Conservation (phyloP, 2,329 filamentous ascomycete genomes). For the Exutisphaerella laricina region DNA sequence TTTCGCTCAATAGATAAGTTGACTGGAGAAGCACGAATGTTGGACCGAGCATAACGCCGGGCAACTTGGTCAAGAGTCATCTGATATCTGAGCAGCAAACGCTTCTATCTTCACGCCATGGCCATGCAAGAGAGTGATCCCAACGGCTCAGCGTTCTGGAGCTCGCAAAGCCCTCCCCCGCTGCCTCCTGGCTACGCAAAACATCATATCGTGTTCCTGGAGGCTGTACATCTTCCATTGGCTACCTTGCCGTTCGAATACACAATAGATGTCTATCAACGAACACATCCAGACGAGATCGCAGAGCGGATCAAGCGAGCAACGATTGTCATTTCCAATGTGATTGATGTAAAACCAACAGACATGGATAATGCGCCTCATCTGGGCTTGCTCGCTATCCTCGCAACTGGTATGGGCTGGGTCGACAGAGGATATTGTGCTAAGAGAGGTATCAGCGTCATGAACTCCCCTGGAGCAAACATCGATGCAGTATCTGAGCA, state of each 20-base stretch:
- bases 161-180: conserved; percentile 12
- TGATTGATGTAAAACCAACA: conserved; percentile 16
- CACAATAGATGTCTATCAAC: conserved; percentile 17
- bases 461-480: conserved; percentile 18
- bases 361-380: conserved; percentile 21
- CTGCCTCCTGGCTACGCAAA: conserved; percentile 17
- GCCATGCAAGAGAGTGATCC: not conserved
- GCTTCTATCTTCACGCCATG: too few species aligned
- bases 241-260: conserved; percentile 15
- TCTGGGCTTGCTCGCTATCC: conserved; percentile 17
- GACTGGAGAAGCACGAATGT: too few species aligned
- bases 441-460: conserved; percentile 13
- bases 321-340: conserved; percentile 21
- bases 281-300: conserved; percentile 29
- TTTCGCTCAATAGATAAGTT: too few species aligned
- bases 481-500: conserved; percentile 21
- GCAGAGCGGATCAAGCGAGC: conserved; percentile 19
- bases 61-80: too few species aligned
- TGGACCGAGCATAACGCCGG: too few species aligned
- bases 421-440: conserved; percentile 21
- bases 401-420: conserved; percentile 22
- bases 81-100: too few species aligned
- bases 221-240: conserved; percentile 18
- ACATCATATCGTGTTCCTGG: conserved; percentile 22
- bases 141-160: conserved; percentile 8